These are phyloP conservation scores for Arabis alpina DNA, from an alignment of 345 rosid species.

Conservation along the genomic window DNA sequence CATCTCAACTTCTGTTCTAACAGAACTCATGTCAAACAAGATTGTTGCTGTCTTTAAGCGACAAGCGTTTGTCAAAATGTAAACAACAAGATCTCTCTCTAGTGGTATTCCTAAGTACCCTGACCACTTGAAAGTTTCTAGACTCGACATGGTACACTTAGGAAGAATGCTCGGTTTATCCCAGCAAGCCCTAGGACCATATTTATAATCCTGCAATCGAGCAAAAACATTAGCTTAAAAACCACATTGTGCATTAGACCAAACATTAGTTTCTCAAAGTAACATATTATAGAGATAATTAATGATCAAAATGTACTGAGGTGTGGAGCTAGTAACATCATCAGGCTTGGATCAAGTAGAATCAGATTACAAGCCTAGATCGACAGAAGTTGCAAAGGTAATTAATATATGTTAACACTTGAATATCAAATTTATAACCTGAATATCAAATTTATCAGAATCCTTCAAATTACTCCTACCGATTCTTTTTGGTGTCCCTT, in stretches of 20 bases:
- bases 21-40: neutral
- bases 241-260: neutral
- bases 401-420: no score
- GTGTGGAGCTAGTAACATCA: no score
- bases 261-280: no score
- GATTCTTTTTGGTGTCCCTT: no score
- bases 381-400: no score
- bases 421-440: no score
- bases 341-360: no score
- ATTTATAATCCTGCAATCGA: neutral
- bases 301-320: no score
- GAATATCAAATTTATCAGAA: no score
- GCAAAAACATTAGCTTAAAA: neutral
- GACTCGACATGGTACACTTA: neutral
- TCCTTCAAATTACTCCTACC: no score
- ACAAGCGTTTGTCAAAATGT: conserved; percentile 12
- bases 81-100: neutral
- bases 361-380: no score
- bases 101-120: neutral
- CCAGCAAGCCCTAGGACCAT: neutral
- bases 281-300: no score
- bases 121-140: conserved; percentile 13
- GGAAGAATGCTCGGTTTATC: neutral
- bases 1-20: neutral
- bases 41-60: neutral